These are phyloP conservation scores for Acarospora socialis DNA, from an alignment of 2,329 filamentous ascomycete species.

Conservation along the genomic window DNA sequence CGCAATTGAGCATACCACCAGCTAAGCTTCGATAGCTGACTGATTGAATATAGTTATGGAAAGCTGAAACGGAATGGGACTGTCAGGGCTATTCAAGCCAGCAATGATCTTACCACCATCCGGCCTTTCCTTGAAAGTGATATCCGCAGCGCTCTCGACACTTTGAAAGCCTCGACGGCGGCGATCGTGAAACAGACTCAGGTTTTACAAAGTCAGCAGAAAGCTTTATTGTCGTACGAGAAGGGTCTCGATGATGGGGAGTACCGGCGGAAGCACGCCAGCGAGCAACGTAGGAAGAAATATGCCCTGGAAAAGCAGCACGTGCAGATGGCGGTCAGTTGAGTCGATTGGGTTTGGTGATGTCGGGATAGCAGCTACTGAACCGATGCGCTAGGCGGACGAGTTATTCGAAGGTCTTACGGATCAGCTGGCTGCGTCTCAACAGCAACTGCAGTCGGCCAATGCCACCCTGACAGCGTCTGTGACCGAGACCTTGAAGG, in stretches of 20 bases:
- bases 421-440: conserved; percentile 18
- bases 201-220: conserved; percentile 21
- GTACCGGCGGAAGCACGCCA: conserved; percentile 17
- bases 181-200: conserved; percentile 22
- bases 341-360: too few relatives aligned
- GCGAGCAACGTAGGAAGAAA: conserved; percentile 21
- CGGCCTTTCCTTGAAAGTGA: conserved; percentile 27
- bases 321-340: conserved; percentile 20
- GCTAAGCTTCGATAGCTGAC: not conserved
- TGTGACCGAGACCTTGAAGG: conserved; percentile 22
- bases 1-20: conserved; percentile 2
- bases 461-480: conserved; percentile 22
- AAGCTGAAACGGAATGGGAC: conserved; percentile 22
- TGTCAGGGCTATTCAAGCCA: conserved; percentile 19
- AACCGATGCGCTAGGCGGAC: conserved; percentile 18
- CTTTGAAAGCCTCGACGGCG: conserved; percentile 24
- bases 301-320: conserved; percentile 24
- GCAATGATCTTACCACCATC: conserved; percentile 18
- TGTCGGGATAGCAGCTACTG: not conserved
- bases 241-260: conserved; percentile 15
- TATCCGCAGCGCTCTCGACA: conserved; percentile 23
- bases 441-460: conserved; percentile 20
- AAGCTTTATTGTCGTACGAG: conserved; percentile 19
- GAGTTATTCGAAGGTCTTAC: conserved; percentile 24
- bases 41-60: conserved; percentile 18